phyloP scores from a whole-genome alignment of 2,329 filamentous ascomycete species.

The Pyrenophora graminea region DNA sequence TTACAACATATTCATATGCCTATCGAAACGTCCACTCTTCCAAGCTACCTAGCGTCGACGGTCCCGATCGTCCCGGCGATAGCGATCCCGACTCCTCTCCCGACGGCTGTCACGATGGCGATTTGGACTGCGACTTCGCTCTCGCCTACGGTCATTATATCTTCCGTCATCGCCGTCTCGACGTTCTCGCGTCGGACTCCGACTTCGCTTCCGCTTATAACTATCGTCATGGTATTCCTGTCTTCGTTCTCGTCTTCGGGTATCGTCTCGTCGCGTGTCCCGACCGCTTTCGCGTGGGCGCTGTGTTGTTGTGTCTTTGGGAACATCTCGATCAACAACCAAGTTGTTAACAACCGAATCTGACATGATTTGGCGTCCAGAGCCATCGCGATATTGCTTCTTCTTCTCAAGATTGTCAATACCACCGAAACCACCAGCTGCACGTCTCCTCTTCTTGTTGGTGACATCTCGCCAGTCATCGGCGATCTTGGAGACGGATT shows the following conservation, averaged over 20 bases:
- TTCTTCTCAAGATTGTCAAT: slow-evolving; percentile 86
- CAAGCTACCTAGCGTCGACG: slow-evolving; percentile 23
- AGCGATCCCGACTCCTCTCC: slow-evolving; percentile 48
- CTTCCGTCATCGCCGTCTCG: slow-evolving; percentile 39
- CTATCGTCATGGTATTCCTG: slow-evolving; percentile 46
- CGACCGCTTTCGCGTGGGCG: slow-evolving; percentile 15
- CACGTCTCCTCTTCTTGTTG: slow-evolving; percentile 74
- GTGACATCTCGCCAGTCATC: slow-evolving; percentile 87
- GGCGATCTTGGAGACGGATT: slow-evolving; percentile 85
- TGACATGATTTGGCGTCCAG: slow-evolving; percentile 34
- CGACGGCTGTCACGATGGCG: slow-evolving; percentile 41
- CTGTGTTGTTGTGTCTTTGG: slow-evolving; percentile 14
- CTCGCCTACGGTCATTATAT: slow-evolving; percentile 32
- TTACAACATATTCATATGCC: no score
- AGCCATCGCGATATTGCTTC: slow-evolving; percentile 69
- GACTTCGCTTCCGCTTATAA: slow-evolving; percentile 46
- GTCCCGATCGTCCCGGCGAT: slow-evolving; percentile 47
- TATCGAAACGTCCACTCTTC: no score
- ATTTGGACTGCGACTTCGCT: slow-evolving; percentile 37
- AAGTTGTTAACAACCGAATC: slow-evolving; percentile 42
- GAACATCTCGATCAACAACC: slow-evolving; percentile 31
- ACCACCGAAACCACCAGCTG: slow-evolving; percentile 80
- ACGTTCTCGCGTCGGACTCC: slow-evolving; percentile 38
- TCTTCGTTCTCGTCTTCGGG: slow-evolving; percentile 34
- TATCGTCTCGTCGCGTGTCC: slow-evolving; percentile 48